Base-by-base conservation (phyloP, 2,329 filamentous ascomycete species). In the Colletotrichum lini region DNA sequence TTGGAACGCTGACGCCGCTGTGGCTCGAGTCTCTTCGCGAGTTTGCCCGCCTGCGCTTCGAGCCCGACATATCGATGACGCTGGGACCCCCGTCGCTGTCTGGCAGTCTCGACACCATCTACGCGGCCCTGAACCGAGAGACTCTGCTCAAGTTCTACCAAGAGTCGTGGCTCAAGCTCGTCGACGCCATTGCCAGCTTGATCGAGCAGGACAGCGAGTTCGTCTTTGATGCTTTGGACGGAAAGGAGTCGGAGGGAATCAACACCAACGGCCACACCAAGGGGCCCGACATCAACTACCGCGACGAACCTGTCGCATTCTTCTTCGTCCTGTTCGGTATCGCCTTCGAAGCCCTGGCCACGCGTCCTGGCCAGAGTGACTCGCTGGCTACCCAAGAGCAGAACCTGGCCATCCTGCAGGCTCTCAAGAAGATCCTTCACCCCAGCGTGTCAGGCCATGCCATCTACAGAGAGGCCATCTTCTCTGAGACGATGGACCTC, bases 191-290 rank as follows among this genome's bases (percentile, higher is more conserved):
- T 80, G 96, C 96, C 13, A 98, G 95, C 78, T 86, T 99, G 6
- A 98, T 99, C 70, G 96, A 98, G 77, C 96, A 98, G 81, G 96
- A 99, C 79, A 98, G 95, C 81, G 94, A 96, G 72, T 98, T 98
- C 74, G 96, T 99, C 3, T 99, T 99, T 78, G 95, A 98, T 81
- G 96, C 96, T 1, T 84, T 99, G 8, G 96, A 99, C 78, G 95
- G 95, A 62, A 98, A 96, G 78, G 88, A 90, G 76, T 83, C 83
- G 0, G 84, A 86, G 12, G 87, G 83, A 26, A 80, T 84, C 5
- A 81, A 82, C 12, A 77, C 81, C 35, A 88, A 87, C 71, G 86
- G 85, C 3, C 84, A 88, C 53, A 84, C 85, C 18, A 94, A 92
- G 79, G 88, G 87, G 3, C 87, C 91, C 59, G 94, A 96, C 74